A percentile compares a stretch with the other conserved stretches of the same genome.
Conservation (phyloP, 2,329 filamentous ascomycete species). For the Grosmannia serpens region DNA sequence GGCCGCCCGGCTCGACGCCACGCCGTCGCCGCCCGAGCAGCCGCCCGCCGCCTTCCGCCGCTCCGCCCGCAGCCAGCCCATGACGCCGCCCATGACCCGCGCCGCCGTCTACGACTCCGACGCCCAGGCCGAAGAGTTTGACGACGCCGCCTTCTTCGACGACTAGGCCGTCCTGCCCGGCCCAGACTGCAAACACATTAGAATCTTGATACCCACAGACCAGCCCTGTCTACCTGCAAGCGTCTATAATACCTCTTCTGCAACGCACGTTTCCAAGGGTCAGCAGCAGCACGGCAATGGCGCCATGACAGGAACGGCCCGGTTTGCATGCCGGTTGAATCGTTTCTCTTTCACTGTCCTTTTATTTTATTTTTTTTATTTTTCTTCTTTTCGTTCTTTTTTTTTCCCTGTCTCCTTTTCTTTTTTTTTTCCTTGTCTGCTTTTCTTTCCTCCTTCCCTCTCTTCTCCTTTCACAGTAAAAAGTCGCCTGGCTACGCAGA, state of each 20-base stretch:
- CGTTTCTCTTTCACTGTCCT: neutral
- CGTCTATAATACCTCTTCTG: neutral
- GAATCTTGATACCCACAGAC: slow-evolving; percentile 1
- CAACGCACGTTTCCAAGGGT: neutral
- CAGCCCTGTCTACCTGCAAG: neutral
- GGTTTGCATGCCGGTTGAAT: neutral
- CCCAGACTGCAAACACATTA: neutral
- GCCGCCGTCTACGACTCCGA: slow-evolving; percentile 48
- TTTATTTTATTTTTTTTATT: neutral
- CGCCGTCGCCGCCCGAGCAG: slow-evolving; percentile 24
- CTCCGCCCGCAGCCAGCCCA: slow-evolving; percentile 26
- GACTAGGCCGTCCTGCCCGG: slow-evolving; percentile 17
- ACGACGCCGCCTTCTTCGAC: slow-evolving; percentile 48
- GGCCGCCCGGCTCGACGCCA: slow-evolving; percentile 18
- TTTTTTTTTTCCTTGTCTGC: neutral
- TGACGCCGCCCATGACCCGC: slow-evolving; percentile 52
- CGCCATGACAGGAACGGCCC: neutral
- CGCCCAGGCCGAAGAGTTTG: slow-evolving; percentile 46
- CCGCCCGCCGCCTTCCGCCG: slow-evolving; percentile 21
- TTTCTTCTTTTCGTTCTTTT: too few species aligned
- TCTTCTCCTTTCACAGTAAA: neutral
- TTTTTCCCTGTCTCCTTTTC: neutral
- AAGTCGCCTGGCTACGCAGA: neutral
- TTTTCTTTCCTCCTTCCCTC: neutral
- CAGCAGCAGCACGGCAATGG: neutral